Conservation (phyloP, 352 stramenopile genomes). For the Globisporangium ultimum region DNA sequence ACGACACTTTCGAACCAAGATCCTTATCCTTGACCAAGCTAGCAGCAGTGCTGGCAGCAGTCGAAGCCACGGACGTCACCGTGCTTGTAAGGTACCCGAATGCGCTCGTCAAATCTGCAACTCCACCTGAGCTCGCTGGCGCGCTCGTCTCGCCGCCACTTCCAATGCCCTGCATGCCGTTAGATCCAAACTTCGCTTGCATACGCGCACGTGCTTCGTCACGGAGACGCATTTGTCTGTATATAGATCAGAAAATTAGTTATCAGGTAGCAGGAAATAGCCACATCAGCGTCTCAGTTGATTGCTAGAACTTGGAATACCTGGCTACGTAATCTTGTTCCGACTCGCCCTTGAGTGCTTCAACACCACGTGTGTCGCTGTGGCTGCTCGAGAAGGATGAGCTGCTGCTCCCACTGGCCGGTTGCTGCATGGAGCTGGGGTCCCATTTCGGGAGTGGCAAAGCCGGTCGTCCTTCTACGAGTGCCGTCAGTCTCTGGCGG, state of each 20-base stretch:
- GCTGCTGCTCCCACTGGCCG: conserved; percentile 12
- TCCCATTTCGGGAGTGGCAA: conserved; percentile 67
- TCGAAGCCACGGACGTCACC: conserved; percentile 38
- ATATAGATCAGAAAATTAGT: too few relatives aligned
- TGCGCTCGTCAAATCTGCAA: conserved; percentile 58
- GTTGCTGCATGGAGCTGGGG: conserved; percentile 32
- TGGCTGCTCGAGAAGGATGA: conserved; percentile 37
- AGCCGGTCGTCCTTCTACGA: conserved; percentile 56
- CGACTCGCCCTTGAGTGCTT: conserved; percentile 78
- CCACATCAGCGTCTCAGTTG: too few relatives aligned
- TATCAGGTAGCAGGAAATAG: too few relatives aligned
- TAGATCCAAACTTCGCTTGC: conserved; percentile 74
- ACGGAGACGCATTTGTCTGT: conserved; percentile 52
- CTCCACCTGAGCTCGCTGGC: conserved; percentile 27
- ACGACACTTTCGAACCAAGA: conserved; percentile 72
- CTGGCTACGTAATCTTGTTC: conserved; percentile 75
- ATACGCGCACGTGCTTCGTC: conserved; percentile 79
- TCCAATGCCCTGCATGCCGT: conserved; percentile 77
- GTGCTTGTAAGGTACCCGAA: conserved; percentile 77
- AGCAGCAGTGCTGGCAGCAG: conserved; percentile 55
- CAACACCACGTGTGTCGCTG: conserved; percentile 67
- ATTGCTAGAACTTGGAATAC: too few relatives aligned
- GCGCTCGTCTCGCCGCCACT: conserved; percentile 61
- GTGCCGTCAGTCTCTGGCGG: conserved; percentile 49
- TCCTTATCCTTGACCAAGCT: conserved; percentile 77